Evolutionary conservation across 352 stramenopile species (phyloP).

Genomic region (Pythium oligandrum): DNA sequence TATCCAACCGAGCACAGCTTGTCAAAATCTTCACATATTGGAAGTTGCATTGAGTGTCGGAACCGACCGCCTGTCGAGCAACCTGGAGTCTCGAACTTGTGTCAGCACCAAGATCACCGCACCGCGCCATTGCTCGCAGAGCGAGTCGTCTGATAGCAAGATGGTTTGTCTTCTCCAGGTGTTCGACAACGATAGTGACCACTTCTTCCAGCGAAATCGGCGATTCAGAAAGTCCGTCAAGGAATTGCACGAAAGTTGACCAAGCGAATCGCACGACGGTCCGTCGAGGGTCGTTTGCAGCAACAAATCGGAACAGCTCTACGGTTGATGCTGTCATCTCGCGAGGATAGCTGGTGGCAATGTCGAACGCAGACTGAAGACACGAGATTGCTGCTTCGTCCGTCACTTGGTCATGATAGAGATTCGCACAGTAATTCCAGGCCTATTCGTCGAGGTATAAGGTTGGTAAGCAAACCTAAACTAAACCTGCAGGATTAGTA

Average conservation of each 20-base stretch:
- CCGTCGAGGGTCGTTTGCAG: constrained; percentile 4
- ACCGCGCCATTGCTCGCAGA: background rate
- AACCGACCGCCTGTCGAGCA: too few relatives aligned
- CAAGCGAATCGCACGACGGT: background rate
- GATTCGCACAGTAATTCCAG: constrained; percentile 34
- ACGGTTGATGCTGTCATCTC: background rate
- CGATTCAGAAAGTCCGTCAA: background rate
- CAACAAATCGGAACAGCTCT: constrained; percentile 5
- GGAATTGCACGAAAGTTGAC: background rate
- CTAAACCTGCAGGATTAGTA: background rate
- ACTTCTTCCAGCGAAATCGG: background rate
- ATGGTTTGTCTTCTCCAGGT: background rate
- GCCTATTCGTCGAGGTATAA: constrained; percentile 11
- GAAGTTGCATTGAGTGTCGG: background rate
- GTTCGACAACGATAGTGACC: background rate
- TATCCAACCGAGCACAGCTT: background rate
- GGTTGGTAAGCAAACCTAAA: background rate
- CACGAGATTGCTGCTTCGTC: constrained; percentile 7
- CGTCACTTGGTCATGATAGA: constrained; percentile 27
- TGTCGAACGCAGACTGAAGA: constrained; percentile 3
- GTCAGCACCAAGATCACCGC: background rate
- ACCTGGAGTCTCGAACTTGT: too few relatives aligned
- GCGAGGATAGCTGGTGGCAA: background rate
- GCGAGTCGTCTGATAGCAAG: background rate
- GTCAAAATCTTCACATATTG: background rate